These are phyloP conservation scores for Carex myosuroides DNA, from an alignment of 176 grass and related monocot species.

Conservation along the genomic window DNA sequence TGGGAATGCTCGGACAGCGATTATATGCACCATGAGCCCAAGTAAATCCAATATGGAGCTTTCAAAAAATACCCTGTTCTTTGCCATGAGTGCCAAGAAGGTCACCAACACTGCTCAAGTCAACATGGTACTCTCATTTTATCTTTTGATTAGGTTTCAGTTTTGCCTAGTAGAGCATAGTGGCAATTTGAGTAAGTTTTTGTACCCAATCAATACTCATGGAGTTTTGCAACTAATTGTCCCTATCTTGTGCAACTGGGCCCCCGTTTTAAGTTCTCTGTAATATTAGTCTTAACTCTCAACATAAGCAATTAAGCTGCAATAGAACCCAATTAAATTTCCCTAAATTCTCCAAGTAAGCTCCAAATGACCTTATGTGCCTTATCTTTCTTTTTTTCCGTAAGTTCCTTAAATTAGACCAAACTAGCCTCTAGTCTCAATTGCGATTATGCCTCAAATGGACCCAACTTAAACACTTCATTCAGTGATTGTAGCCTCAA, in stretches of 20 bases:
- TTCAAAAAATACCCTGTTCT: slow-evolving; percentile 90
- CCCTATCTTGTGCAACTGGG: background rate
- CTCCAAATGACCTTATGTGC: background rate
- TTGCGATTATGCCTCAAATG: background rate
- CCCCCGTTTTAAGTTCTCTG: background rate
- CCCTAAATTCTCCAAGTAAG: background rate
- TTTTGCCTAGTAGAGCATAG: background rate
- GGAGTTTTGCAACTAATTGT: background rate
- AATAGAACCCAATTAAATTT: background rate
- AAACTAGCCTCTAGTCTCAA: background rate
- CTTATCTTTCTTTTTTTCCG: background rate
- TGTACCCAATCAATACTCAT: background rate
- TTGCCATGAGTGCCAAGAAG: slow-evolving; percentile 87
- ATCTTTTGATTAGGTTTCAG: background rate
- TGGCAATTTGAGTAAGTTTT: background rate
- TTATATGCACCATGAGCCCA: slow-evolving; percentile 98
- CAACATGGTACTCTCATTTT: slow-evolving; percentile 62
- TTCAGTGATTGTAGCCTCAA: background rate
- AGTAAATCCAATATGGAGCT: slow-evolving; percentile 75
- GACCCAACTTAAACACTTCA: background rate
- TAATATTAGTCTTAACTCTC: background rate
- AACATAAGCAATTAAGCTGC: background rate
- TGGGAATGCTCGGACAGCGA: slow-evolving; percentile 91
- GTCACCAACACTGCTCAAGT: slow-evolving; percentile 88
- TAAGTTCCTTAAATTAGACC: background rate